Base-by-base conservation (phyloP, 108 stramenopile genomes). In the Skeletonema menzelii region DNA sequence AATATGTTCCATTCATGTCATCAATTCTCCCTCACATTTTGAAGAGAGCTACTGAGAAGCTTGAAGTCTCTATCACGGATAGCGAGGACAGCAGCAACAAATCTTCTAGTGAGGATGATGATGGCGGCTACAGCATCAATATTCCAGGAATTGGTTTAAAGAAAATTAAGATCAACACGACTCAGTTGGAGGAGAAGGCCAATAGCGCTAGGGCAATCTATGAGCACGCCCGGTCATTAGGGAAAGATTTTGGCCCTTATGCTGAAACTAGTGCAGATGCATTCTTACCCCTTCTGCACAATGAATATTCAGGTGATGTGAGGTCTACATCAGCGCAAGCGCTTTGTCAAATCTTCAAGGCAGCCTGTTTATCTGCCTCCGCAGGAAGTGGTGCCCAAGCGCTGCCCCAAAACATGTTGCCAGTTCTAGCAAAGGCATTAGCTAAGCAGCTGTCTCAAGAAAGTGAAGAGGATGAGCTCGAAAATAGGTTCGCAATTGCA, bases 101-200 rank as follows among this genome's bases (percentile, higher is more conserved):
- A 47, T 19, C 46, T 19, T 19, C 46, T 19, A 47, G 5, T 5
- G 75, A 76, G 31, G 85, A 84, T 34, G 61, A 65, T 17, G 84
- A 63, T 19, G 88, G 84, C 31, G 82, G 82, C 47, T 85, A 88
- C 76, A 91, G 84, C 30, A 79, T 95, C 14, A 82, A 85, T 8
- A 65, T 95, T 8, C 94, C 94, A 22, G 91, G 94, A 28, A 71
- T 84, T 8, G 94, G 94, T 15, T 61, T 84, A 19, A 88, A 85
- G 49, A 91, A 85, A 66, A 75, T 95, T 34, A 88, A 87, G 26
- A 82, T 95, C 63, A 92, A 89, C 63, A 91, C 91, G 11, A 86
- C 70, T 30, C 85, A 80, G 42, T 84, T 95, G 66, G 82, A 92
- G 69, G 90, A 91, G 62, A 91, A 91, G 71, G 66, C 86, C 12